Conservation (phyloP, 306 rosid species). For the Cyamopsis tetragonoloba region DNA sequence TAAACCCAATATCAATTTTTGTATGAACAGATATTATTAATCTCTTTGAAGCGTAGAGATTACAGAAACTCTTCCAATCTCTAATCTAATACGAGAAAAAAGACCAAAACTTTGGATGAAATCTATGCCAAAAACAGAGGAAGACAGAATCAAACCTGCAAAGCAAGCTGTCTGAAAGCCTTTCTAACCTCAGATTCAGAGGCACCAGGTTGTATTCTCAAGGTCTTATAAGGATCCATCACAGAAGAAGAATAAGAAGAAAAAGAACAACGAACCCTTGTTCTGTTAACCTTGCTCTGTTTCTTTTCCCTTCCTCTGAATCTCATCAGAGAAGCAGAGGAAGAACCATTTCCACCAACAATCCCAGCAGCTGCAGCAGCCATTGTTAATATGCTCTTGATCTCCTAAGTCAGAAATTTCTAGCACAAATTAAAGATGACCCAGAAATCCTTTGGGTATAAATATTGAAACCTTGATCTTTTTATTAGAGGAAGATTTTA, state of each 20-base stretch:
- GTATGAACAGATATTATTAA: too few relatives aligned
- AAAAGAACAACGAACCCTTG: slow-evolving; percentile 37
- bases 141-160: slow-evolving; percentile 49
- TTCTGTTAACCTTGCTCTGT: slow-evolving; percentile 22
- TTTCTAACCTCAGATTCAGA: slow-evolving; percentile 86
- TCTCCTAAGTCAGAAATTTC: slow-evolving; percentile 11
- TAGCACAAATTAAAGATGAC: not conserved
- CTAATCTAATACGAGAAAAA: too few relatives aligned
- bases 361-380: slow-evolving; percentile 57
- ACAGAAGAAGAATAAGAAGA: slow-evolving; percentile 46
- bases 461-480: slow-evolving; percentile 11
- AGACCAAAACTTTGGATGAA: not conserved
- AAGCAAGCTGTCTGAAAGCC: slow-evolving; percentile 85
- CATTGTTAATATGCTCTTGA: slow-evolving; percentile 26
- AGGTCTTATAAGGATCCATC: slow-evolving; percentile 68
- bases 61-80: too few relatives aligned
- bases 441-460: slow-evolving; percentile 19
- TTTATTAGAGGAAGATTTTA: not conserved
- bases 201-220: slow-evolving; percentile 60
- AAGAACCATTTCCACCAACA: slow-evolving; percentile 42
- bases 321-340: slow-evolving; percentile 49
- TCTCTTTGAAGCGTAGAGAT: too few relatives aligned
- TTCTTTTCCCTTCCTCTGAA: slow-evolving; percentile 27
- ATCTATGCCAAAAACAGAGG: not conserved
- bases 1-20: not conserved